Evolutionary conservation across 495 filamentous ascomycete species (phyloP), one percentile per base, ranked within the genome.

Genomic region (Ascobolus immersus): DNA sequence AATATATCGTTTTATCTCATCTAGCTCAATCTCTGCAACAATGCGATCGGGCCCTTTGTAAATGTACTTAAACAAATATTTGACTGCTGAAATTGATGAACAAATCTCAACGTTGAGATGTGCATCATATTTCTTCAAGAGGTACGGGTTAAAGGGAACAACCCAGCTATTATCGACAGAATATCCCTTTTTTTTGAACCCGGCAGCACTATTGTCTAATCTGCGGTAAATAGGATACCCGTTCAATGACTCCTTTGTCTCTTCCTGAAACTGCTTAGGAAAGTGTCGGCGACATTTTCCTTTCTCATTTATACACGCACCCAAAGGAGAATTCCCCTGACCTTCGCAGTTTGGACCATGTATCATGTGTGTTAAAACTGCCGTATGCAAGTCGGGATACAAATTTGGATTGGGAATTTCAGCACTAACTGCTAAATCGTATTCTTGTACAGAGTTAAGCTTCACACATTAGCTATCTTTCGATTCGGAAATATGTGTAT

Each of bases 61-160:
- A 15, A 43, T 28, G 28, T 43, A 43, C 36, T 43, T 43, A 37
- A 41, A 19, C 3, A 43, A 41, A 36, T 43, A 42, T 35, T n/a
- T n/a, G n/a, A n/a, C n/a, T 17, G 39, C 39, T 21, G 38, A 21
- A 11, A 42, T 23, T 8, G 17, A 15, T 2, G 22, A 26, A 23
- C 36, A 42, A n/a, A 42, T 28, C 35, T 42, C 19, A 6, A 42
- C 23, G 17, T 42, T 42, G 5, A 43, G 40, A 40, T 37, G 11
- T 5, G 6, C 28, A 10, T 19, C n/a, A 24, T 40, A 44, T n/a
- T n/a, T n/a, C n/a, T n/a, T n/a, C n/a, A n/a, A n/a, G n/a, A n/a
- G 21, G 23, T 37, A 40, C 20, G 25, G 37, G 29, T 40, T 44
- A 33, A 41, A 36, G 6, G 33, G 38, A 18, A 43, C 32, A 18